phyloP scores from a whole-genome alignment of 192 early-diverging fungal genomes.

The Dimargaris verticillata region DNA sequence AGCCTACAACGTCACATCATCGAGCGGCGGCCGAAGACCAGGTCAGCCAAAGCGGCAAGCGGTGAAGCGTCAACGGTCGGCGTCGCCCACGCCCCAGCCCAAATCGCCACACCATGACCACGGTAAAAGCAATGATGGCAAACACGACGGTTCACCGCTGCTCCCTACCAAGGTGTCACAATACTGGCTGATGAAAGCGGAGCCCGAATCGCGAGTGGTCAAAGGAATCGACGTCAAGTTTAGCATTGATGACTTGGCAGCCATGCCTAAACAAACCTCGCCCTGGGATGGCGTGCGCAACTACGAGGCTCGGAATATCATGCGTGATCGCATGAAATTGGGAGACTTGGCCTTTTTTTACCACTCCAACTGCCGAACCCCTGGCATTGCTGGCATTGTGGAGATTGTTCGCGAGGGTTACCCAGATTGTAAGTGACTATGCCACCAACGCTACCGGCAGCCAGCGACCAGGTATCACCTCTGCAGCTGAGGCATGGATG shows the following conservation, averaged over 20 bases:
- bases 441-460: too few species aligned
- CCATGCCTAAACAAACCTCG: constrained; percentile 27
- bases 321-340: constrained; percentile 57
- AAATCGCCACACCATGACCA: too few species aligned
- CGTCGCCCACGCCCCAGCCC: too few species aligned
- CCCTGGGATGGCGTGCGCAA: constrained; percentile 75
- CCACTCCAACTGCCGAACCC: constrained; percentile 69
- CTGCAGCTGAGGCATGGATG: too few species aligned
- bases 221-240: constrained; percentile 48
- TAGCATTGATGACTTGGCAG: constrained; percentile 48
- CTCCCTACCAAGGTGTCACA: not conserved
- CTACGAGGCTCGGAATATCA: constrained; percentile 65
- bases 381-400: constrained; percentile 63
- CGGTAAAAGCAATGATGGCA: too few species aligned
- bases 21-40: too few species aligned
- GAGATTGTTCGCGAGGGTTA: constrained; percentile 44
- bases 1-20: too few species aligned
- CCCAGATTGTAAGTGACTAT: constrained; percentile 34
- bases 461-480: too few species aligned
- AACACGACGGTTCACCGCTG: too few species aligned
- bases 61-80: too few species aligned
- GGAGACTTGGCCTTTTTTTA: constrained; percentile 64
- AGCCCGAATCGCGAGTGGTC: constrained; percentile 51
- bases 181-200: constrained; percentile 73
- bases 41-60: too few species aligned